Evolutionary conservation across 306 rosid species (phyloP), one percentile per base, ranked within the genome.

Genomic region (Vigna unguiculata): DNA sequence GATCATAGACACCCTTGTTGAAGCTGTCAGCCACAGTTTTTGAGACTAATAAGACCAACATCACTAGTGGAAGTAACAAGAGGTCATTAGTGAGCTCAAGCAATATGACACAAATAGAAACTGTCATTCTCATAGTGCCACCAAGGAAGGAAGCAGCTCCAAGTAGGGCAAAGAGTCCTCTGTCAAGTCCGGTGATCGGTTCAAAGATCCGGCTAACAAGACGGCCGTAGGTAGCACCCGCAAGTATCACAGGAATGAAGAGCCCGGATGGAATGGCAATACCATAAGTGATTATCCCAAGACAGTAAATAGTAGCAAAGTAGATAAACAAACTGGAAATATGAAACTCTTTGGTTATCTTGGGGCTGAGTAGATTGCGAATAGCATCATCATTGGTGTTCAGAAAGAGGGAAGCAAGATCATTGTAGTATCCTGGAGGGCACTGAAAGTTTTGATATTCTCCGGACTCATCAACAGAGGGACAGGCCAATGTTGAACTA

Each of bases 111-210:
- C 98, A 92, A 16, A 95, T 45, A 47, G 97, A 95, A 41, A 95
- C 98, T 4, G 98, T 95, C 98, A 95, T 95, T 81, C 98, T 90
- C 98, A 95, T 95, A 68, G 97, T 95, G 61, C 98, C 98, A 48
- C 98, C 98, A 43, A 93, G 98, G 80, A 93, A 87, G 46, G 97
- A 90, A 6, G 98, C 96, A 20, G 98, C 93, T 75, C 98, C 98
- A 45, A 93, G 97, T 76, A 93, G 91, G 53, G 98, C 89, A 70
- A 87, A 93, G 76, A 93, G 85, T 59, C 97, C 93, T 0, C 80
- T 68, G 63, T 93, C 98, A 48, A 93, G 96, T 7, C 64, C 63
- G 4, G 88, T 71, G 40, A 88, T 16, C 8, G 90, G 66, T 38
- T 85, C 96, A 7, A 91, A 84, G 30, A 92, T 62, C 63, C 90